phyloP scores from a whole-genome alignment of 176 grass and related monocot genomes.

The Typha latifolia region DNA sequence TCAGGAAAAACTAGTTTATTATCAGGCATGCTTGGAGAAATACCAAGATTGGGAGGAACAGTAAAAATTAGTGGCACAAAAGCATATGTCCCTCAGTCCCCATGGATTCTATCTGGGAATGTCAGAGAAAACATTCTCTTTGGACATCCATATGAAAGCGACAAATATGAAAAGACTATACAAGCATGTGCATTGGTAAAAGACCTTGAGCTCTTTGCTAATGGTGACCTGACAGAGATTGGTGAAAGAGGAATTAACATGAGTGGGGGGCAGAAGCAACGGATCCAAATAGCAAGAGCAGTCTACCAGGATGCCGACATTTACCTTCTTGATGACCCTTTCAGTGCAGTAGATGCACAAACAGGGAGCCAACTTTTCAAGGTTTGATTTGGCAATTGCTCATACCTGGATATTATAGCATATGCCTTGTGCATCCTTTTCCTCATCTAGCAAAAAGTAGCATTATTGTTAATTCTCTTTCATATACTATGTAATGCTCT shows the following conservation, averaged over 20 bases:
- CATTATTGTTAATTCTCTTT: background rate
- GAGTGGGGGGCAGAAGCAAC: conserved; percentile 95
- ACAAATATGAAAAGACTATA: conserved; percentile 74
- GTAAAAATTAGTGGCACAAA: conserved; percentile 67
- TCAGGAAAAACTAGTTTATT: conserved; percentile 93
- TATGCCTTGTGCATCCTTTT: no score
- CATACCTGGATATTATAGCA: background rate
- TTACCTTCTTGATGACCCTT: conserved; percentile 94
- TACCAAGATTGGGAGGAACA: conserved; percentile 59
- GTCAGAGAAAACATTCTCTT: conserved; percentile 95
- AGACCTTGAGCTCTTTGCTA: conserved; percentile 86
- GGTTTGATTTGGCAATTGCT: conserved; percentile 28
- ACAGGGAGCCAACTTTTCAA: conserved; percentile 91
- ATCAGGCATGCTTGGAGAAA: conserved; percentile 93
- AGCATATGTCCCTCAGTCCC: conserved; percentile 95
- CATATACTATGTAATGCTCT: no score
- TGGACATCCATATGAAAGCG: conserved; percentile 60
- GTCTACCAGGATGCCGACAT: conserved; percentile 82
- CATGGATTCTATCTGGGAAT: conserved; percentile 96
- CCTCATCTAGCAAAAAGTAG: no score
- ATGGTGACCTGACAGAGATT: conserved; percentile 95
- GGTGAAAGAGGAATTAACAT: conserved; percentile 99
- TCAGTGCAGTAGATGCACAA: conserved; percentile 93
- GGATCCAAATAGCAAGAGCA: conserved; percentile 92
- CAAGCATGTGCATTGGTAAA: conserved; percentile 68